Conservation (phyloP, 2,329 filamentous ascomycete species). For the Aspergillus sp. region DNA sequence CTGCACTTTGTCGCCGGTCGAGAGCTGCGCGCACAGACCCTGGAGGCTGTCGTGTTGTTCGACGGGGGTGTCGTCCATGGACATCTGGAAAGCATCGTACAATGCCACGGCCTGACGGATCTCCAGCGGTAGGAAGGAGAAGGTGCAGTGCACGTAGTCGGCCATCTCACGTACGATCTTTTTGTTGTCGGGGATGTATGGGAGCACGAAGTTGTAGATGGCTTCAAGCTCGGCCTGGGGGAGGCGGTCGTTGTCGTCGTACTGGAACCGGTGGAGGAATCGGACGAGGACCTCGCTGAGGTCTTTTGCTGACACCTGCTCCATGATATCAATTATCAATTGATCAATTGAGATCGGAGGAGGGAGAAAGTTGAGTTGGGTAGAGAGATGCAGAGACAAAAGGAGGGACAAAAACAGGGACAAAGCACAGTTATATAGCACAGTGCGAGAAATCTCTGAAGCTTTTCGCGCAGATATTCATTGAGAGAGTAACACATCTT, state of each 20-base stretch:
- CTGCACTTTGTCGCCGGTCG: not conserved
- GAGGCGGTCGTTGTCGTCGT: not conserved
- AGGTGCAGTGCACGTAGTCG: not conserved
- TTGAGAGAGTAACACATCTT: too few species aligned
- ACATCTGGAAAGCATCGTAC: constrained; percentile 4
- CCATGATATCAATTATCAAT: not conserved
- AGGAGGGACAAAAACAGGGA: too few species aligned
- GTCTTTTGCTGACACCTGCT: not conserved
- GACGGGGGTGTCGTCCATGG: not conserved
- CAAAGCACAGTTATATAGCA: too few species aligned
- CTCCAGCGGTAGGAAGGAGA: constrained; percentile 4
- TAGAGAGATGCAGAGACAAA: not conserved
- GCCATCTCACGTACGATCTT: not conserved
- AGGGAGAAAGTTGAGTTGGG: too few species aligned
- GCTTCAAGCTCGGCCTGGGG: not conserved
- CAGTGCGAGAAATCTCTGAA: too few species aligned
- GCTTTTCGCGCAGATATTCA: too few species aligned
- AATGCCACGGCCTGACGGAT: constrained; percentile 1
- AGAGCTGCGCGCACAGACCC: not conserved
- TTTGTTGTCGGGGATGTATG: not conserved
- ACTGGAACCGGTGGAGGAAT: not conserved
- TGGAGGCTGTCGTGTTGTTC: constrained; percentile 1
- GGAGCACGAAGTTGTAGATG: not conserved
- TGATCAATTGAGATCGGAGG: not conserved
- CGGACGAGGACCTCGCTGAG: constrained; percentile 1